These are phyloP conservation scores for Ulota crispa DNA, from an alignment of 225 moss, liverwort and hornwort genomes.

Conservation along the genomic window DNA sequence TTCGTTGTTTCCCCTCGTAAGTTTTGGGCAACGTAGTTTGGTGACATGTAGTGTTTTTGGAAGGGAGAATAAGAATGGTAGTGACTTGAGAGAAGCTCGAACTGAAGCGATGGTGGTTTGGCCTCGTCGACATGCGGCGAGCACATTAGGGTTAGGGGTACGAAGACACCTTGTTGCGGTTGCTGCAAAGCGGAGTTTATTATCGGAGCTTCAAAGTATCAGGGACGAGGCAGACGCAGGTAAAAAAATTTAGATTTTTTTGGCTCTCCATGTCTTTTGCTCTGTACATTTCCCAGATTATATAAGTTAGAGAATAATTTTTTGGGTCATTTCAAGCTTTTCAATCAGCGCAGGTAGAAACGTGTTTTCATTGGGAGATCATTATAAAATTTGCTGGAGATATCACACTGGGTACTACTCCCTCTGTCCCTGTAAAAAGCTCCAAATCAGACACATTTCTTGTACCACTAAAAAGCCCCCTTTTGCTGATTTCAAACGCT, in stretches of 20 bases:
- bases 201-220: constrained; percentile 71
- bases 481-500: too few relatives aligned
- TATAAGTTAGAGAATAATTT: neutral
- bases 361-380: neutral
- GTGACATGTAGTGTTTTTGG: constrained; percentile 10
- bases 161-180: constrained; percentile 35
- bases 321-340: neutral
- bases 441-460: too few relatives aligned
- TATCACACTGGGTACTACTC: neutral
- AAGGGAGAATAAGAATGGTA: neutral
- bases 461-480: too few relatives aligned
- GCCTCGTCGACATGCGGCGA: constrained; percentile 21
- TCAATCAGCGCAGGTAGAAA: neutral
- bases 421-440: too few relatives aligned
- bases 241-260: too few relatives aligned
- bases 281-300: neutral
- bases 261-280: neutral
- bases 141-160: constrained; percentile 24
- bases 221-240: constrained; percentile 65
- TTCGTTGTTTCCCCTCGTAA: constrained; percentile 11
- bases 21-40: constrained; percentile 22
- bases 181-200: constrained; percentile 50
- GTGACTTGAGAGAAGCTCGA: constrained; percentile 6
- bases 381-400: neutral
- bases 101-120: constrained; percentile 3